Conservation (phyloP, 2,329 filamentous ascomycete genomes). For the Scedosporium minutisporum region DNA sequence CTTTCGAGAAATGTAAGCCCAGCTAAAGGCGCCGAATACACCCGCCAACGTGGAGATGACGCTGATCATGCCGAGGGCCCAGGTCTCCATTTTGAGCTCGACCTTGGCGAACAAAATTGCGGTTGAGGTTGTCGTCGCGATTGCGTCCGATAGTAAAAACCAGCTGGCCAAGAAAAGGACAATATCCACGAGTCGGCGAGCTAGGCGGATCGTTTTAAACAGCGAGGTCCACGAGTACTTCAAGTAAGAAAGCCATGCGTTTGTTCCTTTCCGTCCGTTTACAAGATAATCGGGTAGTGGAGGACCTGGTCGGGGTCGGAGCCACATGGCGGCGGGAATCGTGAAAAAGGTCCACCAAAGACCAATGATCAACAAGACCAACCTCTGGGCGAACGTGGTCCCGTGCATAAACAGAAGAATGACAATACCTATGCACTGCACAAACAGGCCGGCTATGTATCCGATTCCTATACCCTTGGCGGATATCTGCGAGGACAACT, state of each 20-base stretch:
- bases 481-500: constrained; percentile 81
- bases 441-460: constrained; percentile 74
- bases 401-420: constrained; percentile 65
- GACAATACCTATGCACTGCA: constrained; percentile 73
- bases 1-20: constrained; percentile 66
- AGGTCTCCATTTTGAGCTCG: constrained; percentile 77
- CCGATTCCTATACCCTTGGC: constrained; percentile 89
- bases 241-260: constrained; percentile 58
- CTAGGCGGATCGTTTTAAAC: constrained; percentile 67
- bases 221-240: constrained; percentile 79
- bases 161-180: constrained; percentile 75
- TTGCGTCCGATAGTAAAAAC: constrained; percentile 90
- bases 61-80: constrained; percentile 83
- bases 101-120: constrained; percentile 96
- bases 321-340: constrained; percentile 77
- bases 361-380: constrained; percentile 81
- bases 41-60: constrained; percentile 81
- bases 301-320: constrained; percentile 80
- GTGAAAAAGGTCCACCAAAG: constrained; percentile 91
- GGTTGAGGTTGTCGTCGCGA: constrained; percentile 89
- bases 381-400: constrained; percentile 73
- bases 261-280: constrained; percentile 18
- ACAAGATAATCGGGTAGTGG: constrained; percentile 43
- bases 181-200: constrained; percentile 62
- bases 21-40: constrained; percentile 80